Base-by-base conservation (phyloP, 768 basidiomycete species). In the Astraeus odoratus region DNA sequence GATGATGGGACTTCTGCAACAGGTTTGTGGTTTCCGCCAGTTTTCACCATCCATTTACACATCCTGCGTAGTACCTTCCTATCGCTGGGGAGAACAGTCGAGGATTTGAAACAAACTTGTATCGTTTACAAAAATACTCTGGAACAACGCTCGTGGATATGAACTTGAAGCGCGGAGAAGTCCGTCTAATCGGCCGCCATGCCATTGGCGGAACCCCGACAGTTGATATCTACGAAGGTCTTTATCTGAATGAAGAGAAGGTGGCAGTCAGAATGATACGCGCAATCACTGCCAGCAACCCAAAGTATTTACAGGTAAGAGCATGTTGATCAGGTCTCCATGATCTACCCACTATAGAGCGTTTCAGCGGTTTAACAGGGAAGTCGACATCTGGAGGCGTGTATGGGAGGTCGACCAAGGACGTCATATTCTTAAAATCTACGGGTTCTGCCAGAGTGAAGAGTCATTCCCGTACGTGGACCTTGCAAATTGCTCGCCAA, bases 221-320 rank as follows among this genome's bases (percentile, higher is more conserved):
- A 3, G 76, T 78, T 66, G 78, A 77, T 57, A 72, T 77, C 38
- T 67, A 67, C 67, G 75, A 79, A 54, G 79, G 79, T 3, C 24
- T 73, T 9, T 80, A 77, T 60, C 67, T 80, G 1, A 65, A 67
- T 25, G 64, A 69, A 39, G 74, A 78, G 51, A 77, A 76, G 46
- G 78, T 80, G 3, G 73, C 75, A 3, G 73, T 80, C 57, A 80
- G 79, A 53, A 68, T 72, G 5, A 59, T 80, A 25, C 73, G 78
- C 29, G 72, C 75, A 10, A 70, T 78, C 38, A 66, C 72, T 39
- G 67, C 71, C 23, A 66, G n/a, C n/a, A n/a, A 70, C 42, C 75
- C 74, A 6, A 61, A 67, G 23, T 73, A 70, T 49, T 46, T 69
- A 19, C 57, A 67, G 44, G 77, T 76, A 53, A 38, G 63, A 54